Base-by-base conservation (phyloP, 805 yeast species). In the Yarrowia sp. region DNA sequence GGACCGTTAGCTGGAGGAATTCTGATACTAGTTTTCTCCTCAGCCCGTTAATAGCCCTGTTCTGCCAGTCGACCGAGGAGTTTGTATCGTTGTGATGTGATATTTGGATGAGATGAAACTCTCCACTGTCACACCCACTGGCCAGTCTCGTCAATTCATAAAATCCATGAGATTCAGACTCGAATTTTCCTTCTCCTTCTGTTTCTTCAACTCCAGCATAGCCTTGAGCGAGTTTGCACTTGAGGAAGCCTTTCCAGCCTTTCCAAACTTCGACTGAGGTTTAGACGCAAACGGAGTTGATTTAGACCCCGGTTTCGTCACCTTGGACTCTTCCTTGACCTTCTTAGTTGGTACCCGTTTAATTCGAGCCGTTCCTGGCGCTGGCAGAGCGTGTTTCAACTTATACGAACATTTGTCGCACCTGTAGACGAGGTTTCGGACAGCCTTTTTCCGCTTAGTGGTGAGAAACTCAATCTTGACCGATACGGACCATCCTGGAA, bases 131-230 rank as follows among this genome's bases (percentile, higher is more conserved):
- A n/a, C n/a, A n/a, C 30, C 30, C 30, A 26, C 4, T 8, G 8
- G 30, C 30, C 8, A 5, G 30, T 7, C 3, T 19, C 43, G 11
- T 10, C 12, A 54, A 17, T 26, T 38, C 61, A 54, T 54, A 6
- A 54, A 54, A 14, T 54, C 61, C 61, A 38, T 54, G 14, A 54
- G 24, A 12, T 54, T 54, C 10, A 54, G 26, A 7, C 35, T 8
- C 14, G 36, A n/a, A 17, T 54, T 33, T 35, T 51, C 14, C 61
- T 54, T n/a, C 10, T 54, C 61, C 35, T 38, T 9, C 36, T 54
- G 61, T 9, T 54, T 54, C 35, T 54, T 54, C 8, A 36, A 33
- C 61, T 54, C 61, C 9, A 54, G 61, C 61, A 54, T 36, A n/a
- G 61, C 61, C 26, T 54, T 54, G 26, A 54, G 61, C 16, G 58